These are phyloP conservation scores for Pichia insulana DNA, from an alignment of 805 yeast genomes.

Conservation along the genomic window DNA sequence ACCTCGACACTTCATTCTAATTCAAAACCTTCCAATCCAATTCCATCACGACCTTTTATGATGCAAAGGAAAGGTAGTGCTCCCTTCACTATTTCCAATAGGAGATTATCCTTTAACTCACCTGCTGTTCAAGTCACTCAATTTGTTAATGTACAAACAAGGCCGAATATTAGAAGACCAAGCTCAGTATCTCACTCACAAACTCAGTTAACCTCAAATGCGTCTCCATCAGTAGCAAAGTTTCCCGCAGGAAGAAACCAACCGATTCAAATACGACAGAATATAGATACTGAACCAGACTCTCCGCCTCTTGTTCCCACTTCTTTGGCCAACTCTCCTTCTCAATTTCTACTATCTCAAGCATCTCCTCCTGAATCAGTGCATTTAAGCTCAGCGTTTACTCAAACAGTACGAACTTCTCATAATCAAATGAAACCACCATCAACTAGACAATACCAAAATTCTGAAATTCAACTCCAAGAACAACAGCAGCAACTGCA, in stretches of 20 bases:
- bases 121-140: constrained; percentile 7
- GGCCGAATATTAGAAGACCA: constrained; percentile 6
- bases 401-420: too few species aligned
- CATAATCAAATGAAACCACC: constrained; percentile 5
- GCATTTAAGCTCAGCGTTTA: too few species aligned
- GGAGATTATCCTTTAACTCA: constrained; percentile 13
- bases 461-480: background rate
- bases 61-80: constrained; percentile 4
- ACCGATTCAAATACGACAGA: constrained; percentile 8
- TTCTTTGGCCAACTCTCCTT: constrained; percentile 47
- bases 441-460: background rate
- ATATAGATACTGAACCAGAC: constrained; percentile 30
- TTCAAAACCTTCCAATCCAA: background rate
- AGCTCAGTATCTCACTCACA: constrained; percentile 4
- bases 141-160: background rate
- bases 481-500: background rate
- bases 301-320: constrained; percentile 46
- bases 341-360: constrained; percentile 43
- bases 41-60: constrained; percentile 2
- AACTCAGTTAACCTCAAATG: background rate
- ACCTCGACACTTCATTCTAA: background rate
- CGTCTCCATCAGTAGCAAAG: too few species aligned
- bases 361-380: constrained; percentile 41
- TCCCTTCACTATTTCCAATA: constrained; percentile 4
- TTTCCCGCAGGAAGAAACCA: background rate